Evolutionary conservation across 139 green algal genomes (phyloP), one percentile per base, ranked within the genome.

Genomic region (Ulvella scutata): DNA sequence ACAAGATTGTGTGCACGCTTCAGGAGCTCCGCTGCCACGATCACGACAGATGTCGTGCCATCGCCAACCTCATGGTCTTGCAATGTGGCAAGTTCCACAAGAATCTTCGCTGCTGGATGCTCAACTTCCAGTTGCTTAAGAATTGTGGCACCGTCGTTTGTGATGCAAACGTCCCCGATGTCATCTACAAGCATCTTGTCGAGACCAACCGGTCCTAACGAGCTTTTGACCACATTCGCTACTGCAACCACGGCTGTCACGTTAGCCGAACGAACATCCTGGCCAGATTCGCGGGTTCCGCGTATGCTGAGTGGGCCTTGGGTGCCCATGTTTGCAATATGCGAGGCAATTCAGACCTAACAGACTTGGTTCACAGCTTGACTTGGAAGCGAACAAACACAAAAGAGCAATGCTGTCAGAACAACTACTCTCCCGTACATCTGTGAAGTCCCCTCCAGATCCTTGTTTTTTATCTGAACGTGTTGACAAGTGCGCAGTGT

Each of bases 181-280:
- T 98, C 94, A 76, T 99, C 95, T 38, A 99, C 95, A 2, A 99
- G 88, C 95, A 99, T 99, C 94, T 99, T 99, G 79, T 99, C 95
- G 2, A 99, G 83, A 0, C 95, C 95, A 1, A 98, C 92, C 4
- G 95, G 95, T 0, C 95, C 95, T 37, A 99, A 78, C 2, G 87
- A 95, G 6, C 79, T 96, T 80, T 98, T 98, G 4, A 99, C 88
- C 40, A 99, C 96, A 80, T 99, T 99, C 28, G 95, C 92, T 29
- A 99, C 88, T 2, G 92, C 92, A 37, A 82, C 74, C 7, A 97
- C 92, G 3, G 94, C 94, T n/a, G 85, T 96, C 20, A 94, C 89
- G 75, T 99, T 99, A 67, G 94, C 87, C 4, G 86, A 87, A 0
- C 95, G 85, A 3, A 99, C 93, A 82, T 99, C 95, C 76, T 96